Percentiles rank a stretch among this genome's conserved stretches.
phyloP scores from a whole-genome alignment of 306 rosid genomes.

The Alnus glutinosa region DNA sequence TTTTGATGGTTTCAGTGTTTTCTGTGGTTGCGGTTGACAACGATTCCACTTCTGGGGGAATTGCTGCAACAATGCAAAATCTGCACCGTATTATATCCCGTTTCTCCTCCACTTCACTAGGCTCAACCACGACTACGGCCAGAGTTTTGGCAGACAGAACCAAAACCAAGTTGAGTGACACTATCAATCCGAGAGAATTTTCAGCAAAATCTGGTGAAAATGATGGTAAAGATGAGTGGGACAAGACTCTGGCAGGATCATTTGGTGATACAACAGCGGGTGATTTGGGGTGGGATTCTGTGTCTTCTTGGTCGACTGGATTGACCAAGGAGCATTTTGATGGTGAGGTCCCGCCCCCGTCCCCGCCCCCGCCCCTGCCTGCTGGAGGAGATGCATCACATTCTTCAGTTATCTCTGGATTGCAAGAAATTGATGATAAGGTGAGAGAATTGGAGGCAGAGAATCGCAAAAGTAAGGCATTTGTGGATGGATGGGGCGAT shows the following conservation, averaged over 20 bases:
- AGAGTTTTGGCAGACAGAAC: constrained; percentile 34
- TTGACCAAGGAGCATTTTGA: constrained; percentile 75
- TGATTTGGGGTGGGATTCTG: constrained; percentile 46
- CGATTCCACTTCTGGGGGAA: neutral
- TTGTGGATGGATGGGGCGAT: constrained; percentile 58
- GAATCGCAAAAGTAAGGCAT: constrained; percentile 44
- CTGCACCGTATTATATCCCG: constrained; percentile 39
- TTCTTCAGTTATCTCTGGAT: constrained; percentile 30
- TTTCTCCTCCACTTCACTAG: constrained; percentile 30
- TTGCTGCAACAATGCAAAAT: constrained; percentile 36
- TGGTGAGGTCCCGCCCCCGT: constrained; percentile 42
- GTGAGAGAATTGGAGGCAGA: constrained; percentile 52
- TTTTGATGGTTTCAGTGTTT: neutral
- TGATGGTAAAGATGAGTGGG: constrained; percentile 38
- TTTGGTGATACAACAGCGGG: constrained; percentile 22
- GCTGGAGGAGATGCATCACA: constrained; percentile 17
- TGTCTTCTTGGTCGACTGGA: constrained; percentile 74
- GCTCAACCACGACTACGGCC: constrained; percentile 18
- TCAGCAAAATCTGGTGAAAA: constrained; percentile 44
- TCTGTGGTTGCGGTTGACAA: neutral
- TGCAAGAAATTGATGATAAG: constrained; percentile 62
- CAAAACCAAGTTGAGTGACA: constrained; percentile 13
- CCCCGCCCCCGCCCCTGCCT: constrained; percentile 4
- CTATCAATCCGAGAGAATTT: constrained; percentile 21
- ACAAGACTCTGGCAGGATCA: constrained; percentile 29